phyloP scores from a whole-genome alignment of 108 stramenopile species.

The Pseudonitzschia pungens region DNA sequence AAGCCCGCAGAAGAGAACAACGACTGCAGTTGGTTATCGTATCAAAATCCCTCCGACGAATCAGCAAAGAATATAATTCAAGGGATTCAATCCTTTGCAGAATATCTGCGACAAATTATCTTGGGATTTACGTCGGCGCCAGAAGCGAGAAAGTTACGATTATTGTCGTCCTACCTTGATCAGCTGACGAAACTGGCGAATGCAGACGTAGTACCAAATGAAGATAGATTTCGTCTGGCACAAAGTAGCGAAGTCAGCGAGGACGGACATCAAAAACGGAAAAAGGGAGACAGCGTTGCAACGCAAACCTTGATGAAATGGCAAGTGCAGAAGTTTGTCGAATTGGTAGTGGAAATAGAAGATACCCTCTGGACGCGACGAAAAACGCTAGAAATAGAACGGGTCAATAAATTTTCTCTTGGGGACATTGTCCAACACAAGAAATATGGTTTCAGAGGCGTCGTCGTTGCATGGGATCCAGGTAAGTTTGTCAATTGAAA shows the following conservation, averaged over 20 bases:
- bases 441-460: constrained; percentile 74
- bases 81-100: constrained; percentile 34
- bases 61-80: constrained; percentile 24
- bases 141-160: constrained; percentile 22
- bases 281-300: neutral
- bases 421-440: constrained; percentile 75
- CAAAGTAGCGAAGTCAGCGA: neutral
- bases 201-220: constrained; percentile 26
- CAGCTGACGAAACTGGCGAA: constrained; percentile 18
- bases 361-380: constrained; percentile 53
- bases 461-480: constrained; percentile 73
- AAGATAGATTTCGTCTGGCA: constrained; percentile 19
- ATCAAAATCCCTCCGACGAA: constrained; percentile 13
- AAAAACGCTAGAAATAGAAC: constrained; percentile 34
- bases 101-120: constrained; percentile 26
- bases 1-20: constrained; percentile 3
- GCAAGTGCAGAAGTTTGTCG: constrained; percentile 41
- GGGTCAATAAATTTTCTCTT: constrained; percentile 49
- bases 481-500: neutral
- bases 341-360: constrained; percentile 49
- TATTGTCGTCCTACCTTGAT: constrained; percentile 32
- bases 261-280: neutral
- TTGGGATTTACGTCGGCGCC: constrained; percentile 35
- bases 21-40: neutral
- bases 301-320: constrained; percentile 23